These are phyloP conservation scores for Plantago ovata DNA, from an alignment of 257 asterid species.

Conservation along the genomic window DNA sequence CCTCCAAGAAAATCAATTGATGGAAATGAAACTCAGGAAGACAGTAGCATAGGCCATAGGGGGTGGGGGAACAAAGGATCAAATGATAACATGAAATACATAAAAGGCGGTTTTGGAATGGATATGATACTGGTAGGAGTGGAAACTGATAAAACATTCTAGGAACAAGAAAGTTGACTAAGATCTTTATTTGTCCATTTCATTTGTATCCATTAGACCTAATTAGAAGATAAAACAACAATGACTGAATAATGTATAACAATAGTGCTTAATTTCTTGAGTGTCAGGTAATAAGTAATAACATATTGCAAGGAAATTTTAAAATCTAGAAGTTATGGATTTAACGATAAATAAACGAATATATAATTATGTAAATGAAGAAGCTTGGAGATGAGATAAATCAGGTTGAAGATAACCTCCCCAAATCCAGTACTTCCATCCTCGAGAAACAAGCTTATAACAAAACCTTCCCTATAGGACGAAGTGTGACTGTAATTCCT, in stretches of 20 bases:
- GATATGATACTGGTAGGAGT: background rate
- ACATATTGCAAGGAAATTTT: no score
- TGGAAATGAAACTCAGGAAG: background rate
- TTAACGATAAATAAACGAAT: background rate
- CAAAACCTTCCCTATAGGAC: constrained; percentile 79
- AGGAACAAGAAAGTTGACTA: no score
- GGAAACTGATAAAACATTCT: background rate
- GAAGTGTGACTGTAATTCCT: constrained; percentile 28
- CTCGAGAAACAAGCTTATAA: constrained; percentile 61
- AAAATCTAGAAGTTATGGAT: no score
- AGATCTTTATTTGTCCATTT: no score
- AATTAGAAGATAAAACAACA: no score
- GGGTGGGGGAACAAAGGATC: no score
- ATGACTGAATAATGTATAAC: no score
- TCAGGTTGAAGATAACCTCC: constrained; percentile 50
- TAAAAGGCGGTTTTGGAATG: background rate
- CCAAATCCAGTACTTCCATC: constrained; percentile 88
- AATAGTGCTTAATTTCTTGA: no score
- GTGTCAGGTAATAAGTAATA: no score
- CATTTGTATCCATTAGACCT: no score
- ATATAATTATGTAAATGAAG: background rate
- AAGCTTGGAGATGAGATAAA: constrained; percentile 5
- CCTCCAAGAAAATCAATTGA: background rate
- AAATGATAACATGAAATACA: constrained; percentile 1
- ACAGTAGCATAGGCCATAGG: no score